Evolutionary conservation across 75 land plant species (phyloP), one percentile per base, ranked within the genome.

Genomic region (Selaginella moellendorffii): DNA sequence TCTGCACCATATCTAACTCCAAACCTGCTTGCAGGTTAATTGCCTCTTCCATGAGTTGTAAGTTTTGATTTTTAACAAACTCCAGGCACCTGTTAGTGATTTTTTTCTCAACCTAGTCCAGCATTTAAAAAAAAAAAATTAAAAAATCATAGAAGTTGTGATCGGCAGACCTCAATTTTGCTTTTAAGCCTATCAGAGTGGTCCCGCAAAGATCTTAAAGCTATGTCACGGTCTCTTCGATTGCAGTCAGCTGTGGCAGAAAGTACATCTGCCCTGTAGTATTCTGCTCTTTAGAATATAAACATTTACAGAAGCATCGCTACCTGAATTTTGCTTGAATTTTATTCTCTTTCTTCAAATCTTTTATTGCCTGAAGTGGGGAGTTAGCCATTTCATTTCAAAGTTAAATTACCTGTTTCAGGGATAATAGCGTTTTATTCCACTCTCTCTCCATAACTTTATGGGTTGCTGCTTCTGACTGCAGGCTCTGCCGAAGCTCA

Each of bases 61-160:
- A 51, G 24, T 65, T 65, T 25, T 65, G 67, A n/a, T 65, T 42
- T 53, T 65, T 65, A 14, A 65, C n/a, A 52, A 65, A 65, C n/a
- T 65, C 67, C 2, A 10, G 17, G 24, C 67, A 65, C 12, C 31
- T 52, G 2, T 26, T 25, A 51, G 31, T 65, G 26, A 65, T 27
- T 22, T 53, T 20, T 26, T 52, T 65, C 51, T 65, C 67, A 1
- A 52, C 67, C 67, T 65, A n/a, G n/a, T n/a, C n/a, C n/a, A n/a
- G 24, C 2, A 65, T 23, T 0, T 1, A 2, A 65, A 9, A 61
- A 61, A 63, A 17, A 46, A 5, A 5, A 36, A 36, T 36, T 36
- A 36, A 14, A 5, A 36, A 36, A 36, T 36, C 5, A 36, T 36
- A 36, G 46, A 36, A 36, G 10, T 36, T 36, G 14, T 36, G 53